Percentiles rank a stretch among this genome's conserved stretches.
phyloP scores from a whole-genome alignment of 148 eudicot species.

The Rhododendron ovatum region DNA sequence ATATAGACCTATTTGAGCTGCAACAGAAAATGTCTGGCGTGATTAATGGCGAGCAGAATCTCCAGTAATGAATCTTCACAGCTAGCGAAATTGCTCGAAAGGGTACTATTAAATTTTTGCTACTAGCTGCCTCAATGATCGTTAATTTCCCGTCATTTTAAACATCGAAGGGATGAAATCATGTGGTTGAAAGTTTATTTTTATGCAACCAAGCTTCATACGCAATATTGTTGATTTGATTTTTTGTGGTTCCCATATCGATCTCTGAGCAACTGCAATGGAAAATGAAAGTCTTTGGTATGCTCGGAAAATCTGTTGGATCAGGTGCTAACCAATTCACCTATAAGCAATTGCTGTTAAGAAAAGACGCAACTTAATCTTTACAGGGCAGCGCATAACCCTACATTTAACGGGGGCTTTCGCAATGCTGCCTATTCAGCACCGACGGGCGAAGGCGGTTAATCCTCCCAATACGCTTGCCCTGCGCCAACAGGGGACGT shows the following conservation, averaged over 20 bases:
- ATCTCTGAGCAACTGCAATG: not conserved
- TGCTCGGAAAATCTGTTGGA: not conserved
- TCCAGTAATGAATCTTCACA: not conserved
- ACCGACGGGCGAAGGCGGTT: no score
- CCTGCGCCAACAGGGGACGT: no score
- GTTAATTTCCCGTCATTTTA: no score
- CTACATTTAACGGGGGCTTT: no score
- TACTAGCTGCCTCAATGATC: no score
- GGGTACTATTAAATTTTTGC: no score
- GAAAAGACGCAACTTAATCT: no score
- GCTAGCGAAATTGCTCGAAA: not conserved
- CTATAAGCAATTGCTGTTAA: no score
- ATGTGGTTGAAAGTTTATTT: not conserved
- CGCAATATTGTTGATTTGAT: not conserved
- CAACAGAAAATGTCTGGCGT: conserved; percentile 19
- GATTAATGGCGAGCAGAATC: not conserved
- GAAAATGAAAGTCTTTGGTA: not conserved
- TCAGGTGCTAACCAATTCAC: no score
- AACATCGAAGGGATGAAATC: not conserved
- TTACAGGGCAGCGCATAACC: no score
- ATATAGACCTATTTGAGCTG: conserved; percentile 13
- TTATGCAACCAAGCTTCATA: not conserved
- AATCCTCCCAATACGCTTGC: no score
- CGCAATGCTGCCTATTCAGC: no score
- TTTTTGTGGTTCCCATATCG: not conserved